Percentiles rank a stretch among this genome's conserved stretches.
Conservation (phyloP, 306 rosid species). For the Prinsepia uniflora region DNA sequence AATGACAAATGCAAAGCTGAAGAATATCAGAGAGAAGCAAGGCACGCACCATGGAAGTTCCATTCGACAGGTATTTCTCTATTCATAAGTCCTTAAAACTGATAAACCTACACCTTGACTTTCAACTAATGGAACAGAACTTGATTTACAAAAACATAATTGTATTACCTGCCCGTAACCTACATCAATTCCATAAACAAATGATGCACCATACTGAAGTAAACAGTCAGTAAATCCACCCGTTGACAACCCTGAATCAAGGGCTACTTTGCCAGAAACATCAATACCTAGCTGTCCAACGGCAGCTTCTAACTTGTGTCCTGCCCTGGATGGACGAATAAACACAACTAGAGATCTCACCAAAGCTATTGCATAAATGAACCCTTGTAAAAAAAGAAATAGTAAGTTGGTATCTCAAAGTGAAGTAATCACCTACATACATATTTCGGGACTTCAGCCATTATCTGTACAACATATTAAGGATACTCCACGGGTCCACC, state of each 20-base stretch:
- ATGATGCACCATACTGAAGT: conserved; percentile 87
- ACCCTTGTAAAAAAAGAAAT: conserved; percentile 2
- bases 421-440: conserved; percentile 91
- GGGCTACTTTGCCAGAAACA: conserved; percentile 80
- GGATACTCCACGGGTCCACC: no score
- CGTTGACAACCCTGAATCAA: conserved; percentile 91
- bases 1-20: background rate
- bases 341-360: conserved; percentile 12
- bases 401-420: conserved; percentile 28
- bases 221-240: conserved; percentile 97
- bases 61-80: background rate
- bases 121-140: background rate
- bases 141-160: background rate
- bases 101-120: background rate
- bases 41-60: background rate
- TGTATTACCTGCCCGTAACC: conserved; percentile 89
- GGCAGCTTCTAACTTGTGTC: conserved; percentile 92
- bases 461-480: conserved; percentile 67
- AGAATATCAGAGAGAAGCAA: background rate
- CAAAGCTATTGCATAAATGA: conserved; percentile 9
- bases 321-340: conserved; percentile 53
- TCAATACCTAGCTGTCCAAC: conserved; percentile 69
- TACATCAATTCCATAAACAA: conserved; percentile 87
- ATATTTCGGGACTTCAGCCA: conserved; percentile 88
- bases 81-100: background rate